Base-by-base conservation (phyloP, 2,329 filamentous ascomycete genomes). In the Rutstroemia sp. region DNA sequence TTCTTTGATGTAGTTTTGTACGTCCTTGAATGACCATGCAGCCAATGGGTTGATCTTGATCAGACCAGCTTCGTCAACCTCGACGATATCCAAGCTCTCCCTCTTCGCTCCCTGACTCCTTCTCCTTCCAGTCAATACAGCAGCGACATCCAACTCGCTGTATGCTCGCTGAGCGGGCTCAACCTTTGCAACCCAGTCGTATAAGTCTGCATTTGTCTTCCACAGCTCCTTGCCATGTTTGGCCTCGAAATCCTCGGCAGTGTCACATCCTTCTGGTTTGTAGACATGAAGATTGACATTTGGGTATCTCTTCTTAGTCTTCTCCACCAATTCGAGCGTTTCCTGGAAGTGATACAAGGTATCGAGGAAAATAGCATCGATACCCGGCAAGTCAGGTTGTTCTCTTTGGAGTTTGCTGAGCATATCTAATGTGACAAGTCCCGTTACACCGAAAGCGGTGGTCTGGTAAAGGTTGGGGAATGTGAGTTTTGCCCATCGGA, bases 41-140 rank as follows among this genome's bases (percentile, higher is more conserved):
- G 92, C 92, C 62, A 99, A 77, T 12, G 94, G 94, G 79, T 97
- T 99, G 81, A 99, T 87, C 81, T 99, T 99, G 79, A 97, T 83
- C 62, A 97, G 80, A 54, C 90, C 90, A 27, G 87, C 92, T 59
- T 83, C 80, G 70, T 96, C 92, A 25, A 97, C 77, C 73, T 99
- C 94, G 67, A 99, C 82, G 69, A 99, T 89, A 69, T 91, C 87
- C 62, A 99, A 85, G 68, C 88, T 85, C 62, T 92, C 91, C 59
- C 94, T 88, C 76, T 94, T 90, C 62, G 91, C 92, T 61, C 94
- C 94, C 74, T 99, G 94, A 61, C 90, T 95, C 64, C 90, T 85
- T 60, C 94, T 84, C 58, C 94, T 90, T 53, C 94, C 94, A 47
- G 94, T 99, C 62, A 99, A 79, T 52, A 97, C 89, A 53, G 94